phyloP scores from a whole-genome alignment of 441 rosid genomes.

The Gossypium schwendimanii region DNA sequence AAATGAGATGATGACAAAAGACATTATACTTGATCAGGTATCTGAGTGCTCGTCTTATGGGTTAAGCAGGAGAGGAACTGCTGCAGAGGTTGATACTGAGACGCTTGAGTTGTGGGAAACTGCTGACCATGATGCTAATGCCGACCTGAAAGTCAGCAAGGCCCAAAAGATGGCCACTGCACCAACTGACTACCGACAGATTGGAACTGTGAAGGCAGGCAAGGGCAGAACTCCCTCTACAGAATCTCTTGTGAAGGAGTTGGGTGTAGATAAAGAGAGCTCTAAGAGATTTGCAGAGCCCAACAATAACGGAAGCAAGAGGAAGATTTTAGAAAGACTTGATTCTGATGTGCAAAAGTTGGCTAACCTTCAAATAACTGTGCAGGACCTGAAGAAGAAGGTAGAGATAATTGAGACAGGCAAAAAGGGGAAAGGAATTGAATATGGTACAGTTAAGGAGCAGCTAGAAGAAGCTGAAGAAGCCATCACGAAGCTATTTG shows the following conservation, averaged over 20 bases:
- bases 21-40: slow-evolving; percentile 82
- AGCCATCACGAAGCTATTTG: slow-evolving; percentile 52
- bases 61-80: slow-evolving; percentile 53
- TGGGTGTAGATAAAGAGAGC: slow-evolving; percentile 71
- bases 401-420: slow-evolving; percentile 57
- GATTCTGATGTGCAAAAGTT: slow-evolving; percentile 82
- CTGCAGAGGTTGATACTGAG: slow-evolving; percentile 40
- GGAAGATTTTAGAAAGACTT: slow-evolving; percentile 78
- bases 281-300: slow-evolving; percentile 53
- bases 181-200: slow-evolving; percentile 18
- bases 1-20: slow-evolving; percentile 70
- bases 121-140: slow-evolving; percentile 32
- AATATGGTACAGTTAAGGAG: slow-evolving; percentile 56
- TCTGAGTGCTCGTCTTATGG: slow-evolving; percentile 85
- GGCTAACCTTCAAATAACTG: slow-evolving; percentile 67
- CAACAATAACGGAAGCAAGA: slow-evolving; percentile 49
- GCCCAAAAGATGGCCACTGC: slow-evolving; percentile 20
- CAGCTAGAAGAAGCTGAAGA: slow-evolving; percentile 80
- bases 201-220: slow-evolving; percentile 21
- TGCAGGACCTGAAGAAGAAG: slow-evolving; percentile 70
- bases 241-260: slow-evolving; percentile 69
- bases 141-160: slow-evolving; percentile 39
- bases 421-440: slow-evolving; percentile 54
- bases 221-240: slow-evolving; percentile 37
- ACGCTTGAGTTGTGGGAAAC: slow-evolving; percentile 65